These are phyloP conservation scores for Haematococcus sp. DNA, from an alignment of 139 green algal genomes.

Conservation along the genomic window DNA sequence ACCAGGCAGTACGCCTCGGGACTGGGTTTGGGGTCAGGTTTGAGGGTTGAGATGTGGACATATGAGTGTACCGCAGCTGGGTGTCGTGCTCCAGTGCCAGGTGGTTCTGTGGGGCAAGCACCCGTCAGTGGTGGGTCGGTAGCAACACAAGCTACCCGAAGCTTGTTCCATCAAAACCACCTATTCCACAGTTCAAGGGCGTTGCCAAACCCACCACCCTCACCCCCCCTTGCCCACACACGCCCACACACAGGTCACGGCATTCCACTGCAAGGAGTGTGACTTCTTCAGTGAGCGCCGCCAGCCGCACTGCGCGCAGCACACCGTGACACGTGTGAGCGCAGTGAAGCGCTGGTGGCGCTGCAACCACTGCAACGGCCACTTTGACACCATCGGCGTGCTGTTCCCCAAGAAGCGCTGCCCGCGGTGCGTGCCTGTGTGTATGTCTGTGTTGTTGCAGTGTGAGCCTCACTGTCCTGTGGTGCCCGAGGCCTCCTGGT, in stretches of 20 bases:
- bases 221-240: not conserved
- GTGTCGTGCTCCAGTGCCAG: too few relatives aligned
- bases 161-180: too few relatives aligned
- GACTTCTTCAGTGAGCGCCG: conserved; percentile 19
- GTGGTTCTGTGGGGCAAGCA: too few relatives aligned
- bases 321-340: conserved; percentile 19
- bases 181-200: too few relatives aligned
- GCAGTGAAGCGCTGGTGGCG: conserved; percentile 39
- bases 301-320: conserved; percentile 15
- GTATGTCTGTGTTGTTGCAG: not conserved
- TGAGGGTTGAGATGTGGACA: too few relatives aligned
- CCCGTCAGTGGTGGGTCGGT: too few relatives aligned
- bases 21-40: too few relatives aligned
- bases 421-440: conserved; percentile 11
- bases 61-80: too few relatives aligned
- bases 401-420: conserved; percentile 33
- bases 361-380: conserved; percentile 38
- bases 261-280: conserved; percentile 33
- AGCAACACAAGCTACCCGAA: too few relatives aligned
- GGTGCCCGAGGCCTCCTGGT: too few relatives aligned
- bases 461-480: not conserved
- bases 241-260: conserved; percentile 23
- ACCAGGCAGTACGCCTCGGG: too few relatives aligned
- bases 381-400: conserved; percentile 33
- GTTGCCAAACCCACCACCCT: too few relatives aligned